Evolutionary conservation across 2,329 filamentous ascomycete genomes (phyloP).

Genomic region (Xylaria sp.): DNA sequence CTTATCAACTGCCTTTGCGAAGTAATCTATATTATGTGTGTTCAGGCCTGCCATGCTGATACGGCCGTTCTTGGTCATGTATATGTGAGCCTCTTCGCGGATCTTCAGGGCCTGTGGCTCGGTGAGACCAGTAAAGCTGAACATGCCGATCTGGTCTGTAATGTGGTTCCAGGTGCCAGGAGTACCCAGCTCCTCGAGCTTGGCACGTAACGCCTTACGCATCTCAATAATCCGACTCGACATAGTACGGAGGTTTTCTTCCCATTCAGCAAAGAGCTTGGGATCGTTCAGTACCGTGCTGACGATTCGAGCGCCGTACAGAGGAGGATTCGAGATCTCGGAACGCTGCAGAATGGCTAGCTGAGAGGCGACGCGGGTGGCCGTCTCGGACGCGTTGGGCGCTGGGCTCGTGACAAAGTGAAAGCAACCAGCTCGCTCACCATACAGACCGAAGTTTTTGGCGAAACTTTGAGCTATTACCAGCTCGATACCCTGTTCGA

Average conservation of each 20-base stretch:
- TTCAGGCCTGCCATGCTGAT: slow-evolving; percentile 99
- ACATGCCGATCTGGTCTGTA: slow-evolving; percentile 99
- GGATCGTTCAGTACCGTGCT: slow-evolving; percentile 85
- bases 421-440: slow-evolving; percentile 95
- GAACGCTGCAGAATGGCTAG: slow-evolving; percentile 94
- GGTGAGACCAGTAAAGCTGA: slow-evolving; percentile 87
- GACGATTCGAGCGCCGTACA: slow-evolving; percentile 92
- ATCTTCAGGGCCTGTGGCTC: slow-evolving; percentile 79
- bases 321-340: slow-evolving; percentile 96
- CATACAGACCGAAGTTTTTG: slow-evolving; percentile 98
- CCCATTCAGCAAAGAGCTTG: slow-evolving; percentile 87
- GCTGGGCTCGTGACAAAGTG: slow-evolving; percentile 85
- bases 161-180: slow-evolving; percentile 97
- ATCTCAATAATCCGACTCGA: slow-evolving; percentile 94
- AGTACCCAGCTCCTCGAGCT: slow-evolving; percentile 85
- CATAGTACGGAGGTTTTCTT: slow-evolving; percentile 92
- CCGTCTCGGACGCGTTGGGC: slow-evolving; percentile 70
- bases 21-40: slow-evolving; percentile 89
- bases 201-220: slow-evolving; percentile 79
- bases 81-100: slow-evolving; percentile 77
- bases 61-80: slow-evolving; percentile 97
- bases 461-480: slow-evolving; percentile 93
- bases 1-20: slow-evolving; percentile 88
- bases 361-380: slow-evolving; percentile 80
- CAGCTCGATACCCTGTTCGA: slow-evolving; percentile 90